Evolutionary conservation across 2,329 filamentous ascomycete genomes (phyloP).

Genomic region (Arachnomyces sp.): DNA sequence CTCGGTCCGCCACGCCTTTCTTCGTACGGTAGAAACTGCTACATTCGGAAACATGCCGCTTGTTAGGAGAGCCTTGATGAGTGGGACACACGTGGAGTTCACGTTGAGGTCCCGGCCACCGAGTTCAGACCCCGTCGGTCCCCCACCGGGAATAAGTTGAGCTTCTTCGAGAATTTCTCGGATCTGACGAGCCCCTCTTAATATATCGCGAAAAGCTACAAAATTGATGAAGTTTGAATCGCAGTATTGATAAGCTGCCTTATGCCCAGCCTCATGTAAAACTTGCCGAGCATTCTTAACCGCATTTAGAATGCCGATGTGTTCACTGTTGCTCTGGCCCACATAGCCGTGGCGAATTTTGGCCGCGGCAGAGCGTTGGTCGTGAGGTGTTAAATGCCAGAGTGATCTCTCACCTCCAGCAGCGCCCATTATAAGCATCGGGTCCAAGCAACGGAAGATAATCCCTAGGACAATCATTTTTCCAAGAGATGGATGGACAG

Average conservation of each 20-base stretch:
- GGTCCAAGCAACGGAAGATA: slow-evolving; percentile 46
- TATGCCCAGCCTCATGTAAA: slow-evolving; percentile 22
- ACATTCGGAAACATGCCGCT: slow-evolving; percentile 42
- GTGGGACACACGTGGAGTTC: slow-evolving; percentile 35
- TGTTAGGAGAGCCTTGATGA: slow-evolving; percentile 42
- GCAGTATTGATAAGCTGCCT: slow-evolving; percentile 23
- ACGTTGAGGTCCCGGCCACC: slow-evolving; percentile 34
- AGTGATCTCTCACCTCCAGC: slow-evolving; percentile 27
- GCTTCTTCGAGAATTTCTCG: slow-evolving; percentile 29
- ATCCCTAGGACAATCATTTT: slow-evolving; percentile 46
- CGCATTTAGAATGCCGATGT: slow-evolving; percentile 39
- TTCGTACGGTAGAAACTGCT: slow-evolving; percentile 20
- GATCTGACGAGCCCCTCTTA: slow-evolving; percentile 30
- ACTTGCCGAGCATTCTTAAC: slow-evolving; percentile 32
- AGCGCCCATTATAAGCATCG: slow-evolving; percentile 40
- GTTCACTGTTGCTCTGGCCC: slow-evolving; percentile 36
- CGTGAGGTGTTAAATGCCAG: slow-evolving; percentile 22
- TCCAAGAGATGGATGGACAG: slow-evolving; percentile 38
- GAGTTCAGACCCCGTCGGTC: slow-evolving; percentile 12
- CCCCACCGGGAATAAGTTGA: slow-evolving; percentile 22
- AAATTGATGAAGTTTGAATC: slow-evolving; percentile 27
- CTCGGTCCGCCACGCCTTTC: slow-evolving; percentile 16
- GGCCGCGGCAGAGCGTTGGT: slow-evolving; percentile 14
- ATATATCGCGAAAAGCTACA: slow-evolving; percentile 28
- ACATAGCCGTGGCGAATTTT: slow-evolving; percentile 24